These are phyloP conservation scores for Penicillium sp. DNA, from an alignment of 2,329 filamentous ascomycete genomes.

Conservation along the genomic window DNA sequence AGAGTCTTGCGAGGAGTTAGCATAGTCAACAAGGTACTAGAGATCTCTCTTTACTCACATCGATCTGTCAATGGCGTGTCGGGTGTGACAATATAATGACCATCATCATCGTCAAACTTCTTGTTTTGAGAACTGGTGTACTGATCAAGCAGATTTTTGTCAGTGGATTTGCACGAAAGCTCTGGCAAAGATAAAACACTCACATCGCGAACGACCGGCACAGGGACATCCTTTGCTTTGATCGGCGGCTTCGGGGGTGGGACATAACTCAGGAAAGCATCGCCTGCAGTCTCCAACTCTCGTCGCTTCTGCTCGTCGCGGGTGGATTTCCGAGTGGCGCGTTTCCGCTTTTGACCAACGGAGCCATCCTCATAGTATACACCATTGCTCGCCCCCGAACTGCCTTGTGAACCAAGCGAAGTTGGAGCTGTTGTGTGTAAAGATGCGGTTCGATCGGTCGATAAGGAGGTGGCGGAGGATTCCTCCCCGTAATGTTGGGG, in stretches of 20 bases:
- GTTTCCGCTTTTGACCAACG: conserved; percentile 85
- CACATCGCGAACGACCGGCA: conserved; percentile 60
- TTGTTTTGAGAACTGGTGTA: conserved; percentile 52
- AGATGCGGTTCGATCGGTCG: conserved; percentile 80
- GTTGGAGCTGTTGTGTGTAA: conserved; percentile 86
- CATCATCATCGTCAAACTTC: conserved; percentile 93
- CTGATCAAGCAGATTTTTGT: conserved; percentile 29
- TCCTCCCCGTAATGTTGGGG: conserved; percentile 67
- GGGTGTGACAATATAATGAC: conserved; percentile 90
- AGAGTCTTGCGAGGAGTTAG: conserved; percentile 60
- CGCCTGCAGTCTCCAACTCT: conserved; percentile 67
- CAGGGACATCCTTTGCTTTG: conserved; percentile 77
- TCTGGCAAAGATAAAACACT: conserved; percentile 27
- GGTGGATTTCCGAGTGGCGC: conserved; percentile 72
- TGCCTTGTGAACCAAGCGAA: conserved; percentile 69
- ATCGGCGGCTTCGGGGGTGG: conserved; percentile 85
- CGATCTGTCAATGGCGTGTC: conserved; percentile 82
- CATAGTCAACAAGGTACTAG: background rate
- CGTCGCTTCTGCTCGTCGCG: conserved; percentile 79
- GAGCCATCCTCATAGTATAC: conserved; percentile 65
- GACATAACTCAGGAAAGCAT: conserved; percentile 74
- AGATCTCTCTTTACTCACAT: conserved; percentile 62
- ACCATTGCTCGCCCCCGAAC: conserved; percentile 50
- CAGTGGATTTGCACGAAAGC: conserved; percentile 10
- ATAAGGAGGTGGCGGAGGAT: conserved; percentile 68